phyloP scores from a whole-genome alignment of 169 alveolate species.

The Cyclospora cayetanensis region DNA sequence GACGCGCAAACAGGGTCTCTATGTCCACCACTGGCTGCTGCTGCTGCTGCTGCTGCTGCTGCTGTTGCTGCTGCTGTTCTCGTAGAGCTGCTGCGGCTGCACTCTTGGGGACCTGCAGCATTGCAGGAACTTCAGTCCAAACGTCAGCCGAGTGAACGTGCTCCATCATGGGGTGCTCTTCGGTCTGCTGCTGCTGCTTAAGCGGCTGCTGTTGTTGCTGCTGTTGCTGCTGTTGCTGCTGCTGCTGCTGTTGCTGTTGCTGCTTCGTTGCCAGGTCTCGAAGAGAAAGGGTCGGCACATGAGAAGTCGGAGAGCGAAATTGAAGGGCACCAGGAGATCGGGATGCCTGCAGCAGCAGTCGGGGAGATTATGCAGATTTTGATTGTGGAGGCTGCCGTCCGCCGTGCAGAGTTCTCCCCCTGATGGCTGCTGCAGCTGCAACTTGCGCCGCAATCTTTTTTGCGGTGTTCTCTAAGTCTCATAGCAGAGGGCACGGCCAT shows the following conservation, averaged over 20 bases:
- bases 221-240: conserved; percentile 11
- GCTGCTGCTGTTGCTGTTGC: conserved; percentile 58
- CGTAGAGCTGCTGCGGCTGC: not conserved
- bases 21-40: conserved; percentile 31
- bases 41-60: conserved; percentile 41
- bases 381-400: too few species aligned
- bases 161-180: conserved; percentile 6
- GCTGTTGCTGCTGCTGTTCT: not conserved
- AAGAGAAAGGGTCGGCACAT: conserved; percentile 49
- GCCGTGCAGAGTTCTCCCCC: too few species aligned
- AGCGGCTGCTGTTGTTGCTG: conserved; percentile 39
- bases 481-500: too few species aligned
- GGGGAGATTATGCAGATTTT: too few species aligned
- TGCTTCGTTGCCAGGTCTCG: conserved; percentile 46
- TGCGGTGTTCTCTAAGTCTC: too few species aligned
- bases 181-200: conserved; percentile 30
- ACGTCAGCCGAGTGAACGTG: not conserved
- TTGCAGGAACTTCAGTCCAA: conserved; percentile 28
- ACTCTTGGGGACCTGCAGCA: not conserved
- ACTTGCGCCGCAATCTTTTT: too few species aligned
- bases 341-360: conserved; percentile 11
- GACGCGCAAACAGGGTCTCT: conserved; percentile 18
- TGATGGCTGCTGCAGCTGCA: too few species aligned
- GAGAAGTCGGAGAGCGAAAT: conserved; percentile 30
- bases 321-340: conserved; percentile 56